Evolutionary conservation across 495 filamentous ascomycete species (phyloP).

Genomic region (Amniculicola lignicola): DNA sequence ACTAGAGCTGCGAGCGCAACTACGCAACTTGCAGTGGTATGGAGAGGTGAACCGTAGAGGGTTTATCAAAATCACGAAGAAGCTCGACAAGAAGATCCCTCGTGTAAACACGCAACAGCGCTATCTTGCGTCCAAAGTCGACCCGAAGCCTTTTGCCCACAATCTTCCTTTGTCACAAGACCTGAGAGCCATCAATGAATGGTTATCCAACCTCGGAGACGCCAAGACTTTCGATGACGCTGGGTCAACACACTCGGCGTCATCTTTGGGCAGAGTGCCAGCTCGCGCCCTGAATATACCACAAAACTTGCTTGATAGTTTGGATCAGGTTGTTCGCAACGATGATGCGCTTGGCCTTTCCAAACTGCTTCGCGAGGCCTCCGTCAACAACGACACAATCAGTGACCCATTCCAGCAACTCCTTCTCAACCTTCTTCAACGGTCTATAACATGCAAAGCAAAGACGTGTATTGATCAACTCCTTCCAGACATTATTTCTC

Average conservation of each 20-base stretch:
- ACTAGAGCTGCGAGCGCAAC: constrained; percentile 77
- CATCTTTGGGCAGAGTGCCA: constrained; percentile 66
- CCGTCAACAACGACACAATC: constrained; percentile 50
- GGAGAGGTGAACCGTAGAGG: constrained; percentile 93
- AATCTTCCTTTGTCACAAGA: constrained; percentile 62
- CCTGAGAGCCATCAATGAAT: constrained; percentile 79
- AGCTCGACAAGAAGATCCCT: constrained; percentile 86
- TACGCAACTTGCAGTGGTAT: constrained; percentile 94
- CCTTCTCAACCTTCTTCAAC: constrained; percentile 75
- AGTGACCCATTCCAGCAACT: constrained; percentile 55
- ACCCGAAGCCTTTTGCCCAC: constrained; percentile 77
- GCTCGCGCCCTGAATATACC: constrained; percentile 70
- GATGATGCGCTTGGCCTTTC: constrained; percentile 65
- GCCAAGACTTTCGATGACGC: constrained; percentile 66
- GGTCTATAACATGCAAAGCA: constrained; percentile 70
- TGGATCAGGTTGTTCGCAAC: constrained; percentile 73
- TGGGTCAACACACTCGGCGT: constrained; percentile 65
- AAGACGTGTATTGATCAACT: constrained; percentile 66
- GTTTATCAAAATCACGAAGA: constrained; percentile 97
- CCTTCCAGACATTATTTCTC: constrained; percentile 59
- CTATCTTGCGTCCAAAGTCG: constrained; percentile 84
- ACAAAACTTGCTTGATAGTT: constrained; percentile 58
- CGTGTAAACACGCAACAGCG: constrained; percentile 68
- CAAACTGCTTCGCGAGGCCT: constrained; percentile 56
- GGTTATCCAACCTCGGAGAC: constrained; percentile 79